Percentiles rank a stretch among this genome's conserved stretches.
phyloP scores from a whole-genome alignment of 371 early-diverging fungal species.

The Sporodiniella umbellata region DNA sequence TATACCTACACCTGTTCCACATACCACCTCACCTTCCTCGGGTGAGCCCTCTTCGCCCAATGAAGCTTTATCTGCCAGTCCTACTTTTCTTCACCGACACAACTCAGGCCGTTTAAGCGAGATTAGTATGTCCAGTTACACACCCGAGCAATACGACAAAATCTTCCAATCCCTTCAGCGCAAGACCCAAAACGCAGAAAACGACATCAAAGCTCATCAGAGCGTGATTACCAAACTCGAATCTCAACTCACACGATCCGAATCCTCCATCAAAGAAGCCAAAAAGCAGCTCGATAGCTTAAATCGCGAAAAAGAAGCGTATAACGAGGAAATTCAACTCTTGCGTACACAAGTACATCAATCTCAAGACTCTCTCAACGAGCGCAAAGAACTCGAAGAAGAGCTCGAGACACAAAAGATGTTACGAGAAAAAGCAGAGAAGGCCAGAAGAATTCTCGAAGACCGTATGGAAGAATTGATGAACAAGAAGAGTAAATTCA shows the following conservation, averaged over 20 bases:
- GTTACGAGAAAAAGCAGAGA: constrained; percentile 50
- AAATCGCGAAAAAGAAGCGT: constrained; percentile 39
- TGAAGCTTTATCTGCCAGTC: neutral
- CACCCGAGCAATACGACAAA: constrained; percentile 46
- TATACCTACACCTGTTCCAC: constrained; percentile 36
- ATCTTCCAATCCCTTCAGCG: constrained; percentile 43
- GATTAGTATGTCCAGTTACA: constrained; percentile 16
- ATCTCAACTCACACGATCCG: constrained; percentile 37
- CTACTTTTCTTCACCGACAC: constrained; percentile 14
- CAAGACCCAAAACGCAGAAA: constrained; percentile 39
- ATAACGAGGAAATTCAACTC: constrained; percentile 34
- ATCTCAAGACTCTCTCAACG: constrained; percentile 19
- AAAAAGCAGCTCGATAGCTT: constrained; percentile 40
- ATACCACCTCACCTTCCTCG: constrained; percentile 23
- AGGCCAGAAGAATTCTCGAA: constrained; percentile 43
- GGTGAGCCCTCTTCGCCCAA: constrained; percentile 7
- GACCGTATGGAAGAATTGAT: constrained; percentile 50
- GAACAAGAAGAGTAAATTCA: constrained; percentile 51
- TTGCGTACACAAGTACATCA: constrained; percentile 39
- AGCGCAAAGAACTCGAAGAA: constrained; percentile 26
- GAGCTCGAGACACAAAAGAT: constrained; percentile 31
- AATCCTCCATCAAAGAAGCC: constrained; percentile 34
- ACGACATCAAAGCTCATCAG: constrained; percentile 37
- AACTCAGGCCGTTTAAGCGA: constrained; percentile 29
- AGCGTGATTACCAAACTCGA: constrained; percentile 45